phyloP scores from a whole-genome alignment of 441 rosid species.

The Euphorbia celastroides region DNA sequence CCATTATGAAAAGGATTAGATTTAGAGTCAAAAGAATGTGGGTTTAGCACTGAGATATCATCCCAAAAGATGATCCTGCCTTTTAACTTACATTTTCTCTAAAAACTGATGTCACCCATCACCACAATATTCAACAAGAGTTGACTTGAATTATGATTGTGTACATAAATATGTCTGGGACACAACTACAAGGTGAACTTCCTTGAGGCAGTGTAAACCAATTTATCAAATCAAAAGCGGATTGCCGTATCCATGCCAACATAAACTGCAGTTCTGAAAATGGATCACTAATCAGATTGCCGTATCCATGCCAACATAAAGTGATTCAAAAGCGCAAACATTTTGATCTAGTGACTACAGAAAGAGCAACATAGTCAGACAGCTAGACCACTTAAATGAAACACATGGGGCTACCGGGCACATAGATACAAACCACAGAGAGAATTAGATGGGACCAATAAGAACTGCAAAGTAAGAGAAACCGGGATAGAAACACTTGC shows the following conservation, averaged over 20 bases:
- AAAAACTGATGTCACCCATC: too few relatives aligned
- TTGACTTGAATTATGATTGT: too few relatives aligned
- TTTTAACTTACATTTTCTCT: too few relatives aligned
- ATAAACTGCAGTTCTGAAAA: constrained; percentile 53
- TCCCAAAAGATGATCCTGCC: too few relatives aligned
- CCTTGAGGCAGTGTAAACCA: too few relatives aligned
- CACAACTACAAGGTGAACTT: too few relatives aligned
- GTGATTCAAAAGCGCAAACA: constrained; percentile 4
- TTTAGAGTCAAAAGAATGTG: too few relatives aligned
- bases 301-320: not conserved
- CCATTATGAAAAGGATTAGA: not conserved
- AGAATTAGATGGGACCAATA: not conserved
- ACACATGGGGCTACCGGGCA: not conserved
- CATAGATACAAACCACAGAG: not conserved
- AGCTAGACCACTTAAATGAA: not conserved
- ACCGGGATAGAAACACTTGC: not conserved
- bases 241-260: too few relatives aligned
- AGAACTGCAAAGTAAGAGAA: constrained; percentile 3
- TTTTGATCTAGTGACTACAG: not conserved
- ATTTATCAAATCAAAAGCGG: too few relatives aligned
- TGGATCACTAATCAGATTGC: not conserved
- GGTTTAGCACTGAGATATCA: too few relatives aligned
- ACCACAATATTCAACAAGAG: too few relatives aligned
- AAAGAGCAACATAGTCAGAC: not conserved
- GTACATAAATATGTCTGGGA: too few relatives aligned